phyloP scores from a whole-genome alignment of 345 rosid species.

The Lumnitzera littorea region DNA sequence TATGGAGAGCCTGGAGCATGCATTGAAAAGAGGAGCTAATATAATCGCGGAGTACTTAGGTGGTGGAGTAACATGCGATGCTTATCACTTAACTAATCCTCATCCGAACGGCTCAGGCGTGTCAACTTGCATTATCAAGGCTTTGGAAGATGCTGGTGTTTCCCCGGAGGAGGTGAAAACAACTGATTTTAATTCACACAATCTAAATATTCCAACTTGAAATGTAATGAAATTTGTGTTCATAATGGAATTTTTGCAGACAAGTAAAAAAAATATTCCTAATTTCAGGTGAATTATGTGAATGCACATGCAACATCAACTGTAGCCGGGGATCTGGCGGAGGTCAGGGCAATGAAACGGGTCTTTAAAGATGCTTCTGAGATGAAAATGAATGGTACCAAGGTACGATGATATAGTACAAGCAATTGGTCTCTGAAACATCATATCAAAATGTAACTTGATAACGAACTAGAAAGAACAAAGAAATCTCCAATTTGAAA shows the following conservation, averaged over 20 bases:
- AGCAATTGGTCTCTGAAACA: neutral
- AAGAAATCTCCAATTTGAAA: too few relatives aligned
- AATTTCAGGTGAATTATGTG: constrained; percentile 47
- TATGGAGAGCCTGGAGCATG: constrained; percentile 72
- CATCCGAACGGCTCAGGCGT: constrained; percentile 56
- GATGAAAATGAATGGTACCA: constrained; percentile 66
- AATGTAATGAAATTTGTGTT: too few relatives aligned
- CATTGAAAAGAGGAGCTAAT: constrained; percentile 61
- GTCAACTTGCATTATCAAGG: constrained; percentile 51
- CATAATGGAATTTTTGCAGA: too few relatives aligned
- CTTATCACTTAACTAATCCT: constrained; percentile 69
- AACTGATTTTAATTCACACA: neutral
- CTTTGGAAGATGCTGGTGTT: constrained; percentile 58
- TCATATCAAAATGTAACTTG: neutral
- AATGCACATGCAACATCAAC: constrained; percentile 76
- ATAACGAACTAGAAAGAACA: too few relatives aligned
- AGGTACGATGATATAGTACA: constrained; percentile 24
- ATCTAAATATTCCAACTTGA: neutral
- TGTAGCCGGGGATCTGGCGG: constrained; percentile 63
- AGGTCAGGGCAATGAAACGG: constrained; percentile 59
- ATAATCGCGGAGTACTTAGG: constrained; percentile 61
- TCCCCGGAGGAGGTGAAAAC: constrained; percentile 56
- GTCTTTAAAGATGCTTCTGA: constrained; percentile 57
- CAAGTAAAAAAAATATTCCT: neutral
- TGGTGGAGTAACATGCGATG: constrained; percentile 58